Base-by-base conservation (phyloP, 306 rosid species). In the Chamaecrista fasciculata region DNA sequence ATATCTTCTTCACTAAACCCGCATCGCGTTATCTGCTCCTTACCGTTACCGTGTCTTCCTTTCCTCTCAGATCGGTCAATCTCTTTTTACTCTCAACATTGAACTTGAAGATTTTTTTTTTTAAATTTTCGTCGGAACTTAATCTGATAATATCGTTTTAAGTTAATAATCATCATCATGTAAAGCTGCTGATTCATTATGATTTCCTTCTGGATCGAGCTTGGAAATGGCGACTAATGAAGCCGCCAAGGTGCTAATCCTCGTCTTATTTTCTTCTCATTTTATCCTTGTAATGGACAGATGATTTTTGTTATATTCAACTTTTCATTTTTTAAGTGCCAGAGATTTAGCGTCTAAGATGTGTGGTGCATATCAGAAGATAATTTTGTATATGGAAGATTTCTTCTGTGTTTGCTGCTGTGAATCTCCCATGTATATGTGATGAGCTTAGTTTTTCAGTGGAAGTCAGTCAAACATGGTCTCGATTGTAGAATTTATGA, bases 201-300 rank as follows among this genome's bases (percentile, higher is more conserved):
- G 65, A 26, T 40, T 72, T 72, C 1, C 40, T 31, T 72, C 74
- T 66, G 82, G 84, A 84, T 81, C 89, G 78, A 76, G 78, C 74
- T 86, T 40, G 24, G 36, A 79, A 70, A 83, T 86, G 89, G 85
- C 59, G 67, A 81, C 69, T 63, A 50, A 19, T 62, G 86, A 76
- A 78, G 61, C 71, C 71, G 60, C 56, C 44, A 66, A 69, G 74
- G 78, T 72, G 82, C 81, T 77, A 76, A 71, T 78, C 47, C 0
- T 65, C 34, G 12, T 33, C 25, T 60, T 10, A 1, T 42, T 24
- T 24, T 49, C 31, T 31, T 8, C n/a, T n/a, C 39, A 15, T 29
- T 25, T 5, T 8, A 21, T 4, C 3, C 34, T 23, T 5, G 18
- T 14, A 50, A 20, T 74, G 33, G 63, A 29, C 25, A 16, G 21